Percentiles rank a stretch among this genome's conserved stretches.
Conservation (phyloP, 129 eudicot species). For the Rutidosis leptorrhynchoides region DNA sequence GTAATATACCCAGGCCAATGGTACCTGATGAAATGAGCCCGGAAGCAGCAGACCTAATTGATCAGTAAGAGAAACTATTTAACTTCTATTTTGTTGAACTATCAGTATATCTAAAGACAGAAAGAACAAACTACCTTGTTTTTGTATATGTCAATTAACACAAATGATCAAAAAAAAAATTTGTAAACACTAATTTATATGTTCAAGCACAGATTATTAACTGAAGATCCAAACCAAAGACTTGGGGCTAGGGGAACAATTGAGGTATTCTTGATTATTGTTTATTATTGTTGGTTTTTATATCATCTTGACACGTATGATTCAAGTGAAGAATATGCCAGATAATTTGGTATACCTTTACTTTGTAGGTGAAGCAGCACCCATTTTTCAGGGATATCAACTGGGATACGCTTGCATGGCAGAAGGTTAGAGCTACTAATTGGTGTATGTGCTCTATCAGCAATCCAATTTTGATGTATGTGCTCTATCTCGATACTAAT, state of each 20-base stretch:
- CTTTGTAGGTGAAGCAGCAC: constrained; percentile 84
- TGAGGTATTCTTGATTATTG: constrained; percentile 46
- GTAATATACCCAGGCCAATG: constrained; percentile 93
- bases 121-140: constrained; percentile 1
- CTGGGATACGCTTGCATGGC: constrained; percentile 98
- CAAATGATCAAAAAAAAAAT: background rate
- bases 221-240: constrained; percentile 95
- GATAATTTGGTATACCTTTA: background rate
- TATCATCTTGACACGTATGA: background rate
- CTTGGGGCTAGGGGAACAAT: constrained; percentile 98
- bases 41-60: constrained; percentile 86
- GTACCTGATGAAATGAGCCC: constrained; percentile 92
- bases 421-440: constrained; percentile 56
- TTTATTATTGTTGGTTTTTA: background rate
- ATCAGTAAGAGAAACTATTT: constrained; percentile 52
- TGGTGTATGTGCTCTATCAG: too few species aligned
- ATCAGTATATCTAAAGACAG: background rate
- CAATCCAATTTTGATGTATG: too few species aligned
- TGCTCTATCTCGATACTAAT: too few species aligned
- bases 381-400: constrained; percentile 91
- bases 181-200: background rate
- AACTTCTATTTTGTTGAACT: background rate
- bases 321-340: constrained; percentile 3
- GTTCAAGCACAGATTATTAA: constrained; percentile 57
- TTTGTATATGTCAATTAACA: background rate